Percentiles rank a stretch among this genome's conserved stretches.
Evolutionary conservation across 108 stramenopile genomes (phyloP).

Genomic region (Cyclotella choctawhatcheeana): DNA sequence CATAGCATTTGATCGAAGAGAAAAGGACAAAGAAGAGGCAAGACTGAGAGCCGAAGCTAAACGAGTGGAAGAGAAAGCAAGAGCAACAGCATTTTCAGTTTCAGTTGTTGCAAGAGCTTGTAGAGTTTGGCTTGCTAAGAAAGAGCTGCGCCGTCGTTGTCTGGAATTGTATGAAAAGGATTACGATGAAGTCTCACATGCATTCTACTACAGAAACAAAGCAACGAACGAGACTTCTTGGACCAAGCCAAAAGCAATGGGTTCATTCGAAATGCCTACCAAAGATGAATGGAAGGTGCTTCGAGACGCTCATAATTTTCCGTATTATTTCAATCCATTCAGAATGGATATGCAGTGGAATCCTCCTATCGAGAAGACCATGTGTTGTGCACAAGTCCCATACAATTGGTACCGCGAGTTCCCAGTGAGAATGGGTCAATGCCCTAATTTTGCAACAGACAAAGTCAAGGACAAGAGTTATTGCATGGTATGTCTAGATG

Average conservation of each 20-base stretch:
- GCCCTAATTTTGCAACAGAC: conserved; percentile 35
- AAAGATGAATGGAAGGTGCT: conserved; percentile 48
- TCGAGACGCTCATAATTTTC: conserved; percentile 44
- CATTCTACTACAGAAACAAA: conserved; percentile 39
- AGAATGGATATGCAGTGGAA: conserved; percentile 39
- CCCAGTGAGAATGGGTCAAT: conserved; percentile 28
- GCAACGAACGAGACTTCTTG: conserved; percentile 20
- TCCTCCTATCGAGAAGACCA: conserved; percentile 22
- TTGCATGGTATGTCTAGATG: conserved; percentile 25
- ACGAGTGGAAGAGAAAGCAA: conserved; percentile 6
- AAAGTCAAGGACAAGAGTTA: conserved; percentile 32
- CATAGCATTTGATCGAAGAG: conserved; percentile 25
- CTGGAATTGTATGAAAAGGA: conserved; percentile 35
- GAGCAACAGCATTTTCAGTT: conserved; percentile 28
- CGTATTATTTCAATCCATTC: conserved; percentile 44
- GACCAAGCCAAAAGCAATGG: conserved; percentile 50
- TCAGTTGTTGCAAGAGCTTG: conserved; percentile 30
- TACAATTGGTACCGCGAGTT: conserved; percentile 38
- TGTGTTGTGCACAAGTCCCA: conserved; percentile 27
- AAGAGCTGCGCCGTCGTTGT: conserved; percentile 30
- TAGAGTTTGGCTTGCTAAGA: conserved; percentile 41
- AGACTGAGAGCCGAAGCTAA: conserved; percentile 17
- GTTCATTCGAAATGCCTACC: conserved; percentile 34
- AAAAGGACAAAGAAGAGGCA: conserved; percentile 21
- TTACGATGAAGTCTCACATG: conserved; percentile 29